phyloP scores from a whole-genome alignment of 2,329 filamentous ascomycete species.

The Colletotrichum coccodes region DNA sequence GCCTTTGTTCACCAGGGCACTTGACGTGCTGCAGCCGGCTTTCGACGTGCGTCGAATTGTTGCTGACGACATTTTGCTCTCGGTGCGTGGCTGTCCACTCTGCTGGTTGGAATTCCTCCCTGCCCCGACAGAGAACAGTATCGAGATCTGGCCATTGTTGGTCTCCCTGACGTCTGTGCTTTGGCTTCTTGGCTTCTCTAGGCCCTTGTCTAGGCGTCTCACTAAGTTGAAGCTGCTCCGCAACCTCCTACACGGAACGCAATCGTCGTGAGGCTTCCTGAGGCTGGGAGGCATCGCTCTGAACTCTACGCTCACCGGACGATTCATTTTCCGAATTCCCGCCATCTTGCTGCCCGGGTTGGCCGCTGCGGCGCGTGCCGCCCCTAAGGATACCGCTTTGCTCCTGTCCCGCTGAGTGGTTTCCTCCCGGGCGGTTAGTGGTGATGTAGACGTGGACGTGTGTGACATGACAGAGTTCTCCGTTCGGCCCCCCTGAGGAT shows the following conservation, averaged over 20 bases:
- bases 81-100: not conserved
- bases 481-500: not conserved
- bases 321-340: conserved; percentile 13
- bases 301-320: not conserved
- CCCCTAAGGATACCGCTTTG: not conserved
- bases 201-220: not conserved
- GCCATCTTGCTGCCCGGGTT: conserved; percentile 24
- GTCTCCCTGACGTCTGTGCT: not conserved
- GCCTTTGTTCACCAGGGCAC: not conserved
- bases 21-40: conserved; percentile 14
- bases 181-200: not conserved
- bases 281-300: not conserved
- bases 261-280: not conserved
- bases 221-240: not conserved
- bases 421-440: not conserved
- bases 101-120: not conserved
- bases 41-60: not conserved
- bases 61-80: not conserved
- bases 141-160: not conserved
- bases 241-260: conserved; percentile 9
- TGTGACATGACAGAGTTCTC: conserved; percentile 13
- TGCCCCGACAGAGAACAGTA: not conserved
- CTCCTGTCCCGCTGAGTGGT: not conserved
- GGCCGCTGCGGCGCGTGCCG: not conserved
- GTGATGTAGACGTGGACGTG: conserved; percentile 31